Conservation (phyloP, 257 asterid genomes). For the Perilla frutescens region DNA sequence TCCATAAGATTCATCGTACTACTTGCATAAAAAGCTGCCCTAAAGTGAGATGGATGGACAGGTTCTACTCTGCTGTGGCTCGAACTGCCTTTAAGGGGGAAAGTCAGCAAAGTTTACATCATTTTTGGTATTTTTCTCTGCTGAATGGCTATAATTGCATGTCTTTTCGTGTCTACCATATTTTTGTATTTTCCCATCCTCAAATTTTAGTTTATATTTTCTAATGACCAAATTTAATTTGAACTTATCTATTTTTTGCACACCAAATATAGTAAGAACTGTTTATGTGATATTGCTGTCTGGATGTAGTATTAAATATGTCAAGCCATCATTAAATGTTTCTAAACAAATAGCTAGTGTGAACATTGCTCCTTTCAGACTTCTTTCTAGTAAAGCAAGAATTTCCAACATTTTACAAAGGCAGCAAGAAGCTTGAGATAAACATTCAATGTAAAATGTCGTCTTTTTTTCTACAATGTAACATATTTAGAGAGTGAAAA, state of each 20-base stretch:
- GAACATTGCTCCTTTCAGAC: conserved; percentile 2
- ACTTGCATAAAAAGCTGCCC: conserved; percentile 38
- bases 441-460: not conserved
- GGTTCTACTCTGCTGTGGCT: conserved; percentile 96
- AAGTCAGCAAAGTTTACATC: conserved; percentile 90
- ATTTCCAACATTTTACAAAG: not conserved
- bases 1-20: conserved; percentile 32
- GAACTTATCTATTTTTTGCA: not conserved
- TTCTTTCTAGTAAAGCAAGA: not conserved
- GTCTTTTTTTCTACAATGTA: too few species aligned
- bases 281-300: not conserved
- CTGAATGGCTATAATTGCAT: conserved; percentile 23
- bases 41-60: conserved; percentile 49
- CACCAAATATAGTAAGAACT: not conserved
- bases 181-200: conserved; percentile 16
- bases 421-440: conserved; percentile 18
- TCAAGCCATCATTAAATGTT: not conserved
- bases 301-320: not conserved
- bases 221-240: not conserved
- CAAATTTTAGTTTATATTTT: conserved; percentile 10
- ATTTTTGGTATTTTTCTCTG: conserved; percentile 69
- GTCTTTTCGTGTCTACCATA: conserved; percentile 20
- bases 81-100: conserved; percentile 97
- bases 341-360: conserved; percentile 10
- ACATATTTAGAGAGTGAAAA: not conserved